phyloP scores from a whole-genome alignment of 768 basidiomycete genomes.

The Brasilioporus rufonigricans region DNA sequence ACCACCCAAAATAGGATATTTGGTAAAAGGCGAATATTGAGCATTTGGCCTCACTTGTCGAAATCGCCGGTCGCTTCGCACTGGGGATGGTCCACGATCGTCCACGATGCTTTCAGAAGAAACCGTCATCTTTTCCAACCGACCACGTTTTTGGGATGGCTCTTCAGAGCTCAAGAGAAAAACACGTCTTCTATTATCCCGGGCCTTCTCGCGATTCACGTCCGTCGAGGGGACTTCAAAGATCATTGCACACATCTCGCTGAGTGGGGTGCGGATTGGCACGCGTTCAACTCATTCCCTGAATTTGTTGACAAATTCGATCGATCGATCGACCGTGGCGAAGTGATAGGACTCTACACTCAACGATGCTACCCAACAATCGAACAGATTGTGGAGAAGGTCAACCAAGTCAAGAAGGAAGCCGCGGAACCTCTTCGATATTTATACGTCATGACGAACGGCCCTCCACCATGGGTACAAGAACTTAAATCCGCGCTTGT shows the following conservation, averaged over 20 bases:
- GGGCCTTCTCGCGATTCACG: slow-evolving; percentile 48
- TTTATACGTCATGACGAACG: slow-evolving; percentile 53
- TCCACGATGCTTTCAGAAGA: slow-evolving; percentile 30
- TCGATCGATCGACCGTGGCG: slow-evolving; percentile 28
- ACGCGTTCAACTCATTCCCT: slow-evolving; percentile 46
- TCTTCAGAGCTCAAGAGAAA: slow-evolving; percentile 1
- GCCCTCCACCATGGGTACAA: slow-evolving; percentile 37
- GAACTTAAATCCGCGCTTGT: slow-evolving; percentile 38
- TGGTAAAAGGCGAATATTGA: slow-evolving; percentile 33
- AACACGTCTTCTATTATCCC: slow-evolving; percentile 23
- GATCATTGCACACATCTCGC: slow-evolving; percentile 43
- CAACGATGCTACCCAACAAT: slow-evolving; percentile 44
- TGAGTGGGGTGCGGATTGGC: slow-evolving; percentile 35
- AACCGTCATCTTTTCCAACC: slow-evolving; percentile 31
- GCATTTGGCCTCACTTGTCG: slow-evolving; percentile 34
- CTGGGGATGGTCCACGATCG: slow-evolving; percentile 39
- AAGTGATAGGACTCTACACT: slow-evolving; percentile 27
- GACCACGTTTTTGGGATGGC: not conserved
- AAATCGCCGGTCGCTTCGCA: slow-evolving; percentile 34
- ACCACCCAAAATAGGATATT: slow-evolving; percentile 28
- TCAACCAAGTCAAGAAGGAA: slow-evolving; percentile 32
- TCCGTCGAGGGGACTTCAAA: slow-evolving; percentile 50
- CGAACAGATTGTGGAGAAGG: slow-evolving; percentile 41
- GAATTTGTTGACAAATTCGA: slow-evolving; percentile 38
- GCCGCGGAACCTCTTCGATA: slow-evolving; percentile 28